phyloP scores from a whole-genome alignment of 306 rosid genomes.

The Begonia masoniana region DNA sequence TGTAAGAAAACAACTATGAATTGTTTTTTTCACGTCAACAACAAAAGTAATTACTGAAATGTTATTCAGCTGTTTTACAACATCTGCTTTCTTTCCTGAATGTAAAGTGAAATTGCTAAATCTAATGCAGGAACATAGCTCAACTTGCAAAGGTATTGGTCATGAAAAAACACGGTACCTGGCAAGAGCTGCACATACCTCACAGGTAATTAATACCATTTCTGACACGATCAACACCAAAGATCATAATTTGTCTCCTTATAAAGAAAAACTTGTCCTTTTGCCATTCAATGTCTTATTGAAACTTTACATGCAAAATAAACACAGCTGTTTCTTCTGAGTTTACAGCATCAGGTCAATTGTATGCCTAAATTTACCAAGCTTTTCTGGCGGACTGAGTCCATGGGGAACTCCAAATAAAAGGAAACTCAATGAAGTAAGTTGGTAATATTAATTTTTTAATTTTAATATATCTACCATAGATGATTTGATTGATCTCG shows the following conservation, averaged over 20 bases:
- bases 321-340: slow-evolving; percentile 2
- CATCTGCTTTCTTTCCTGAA: too few relatives aligned
- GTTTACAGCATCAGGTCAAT: slow-evolving; percentile 75
- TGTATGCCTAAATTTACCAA: slow-evolving; percentile 88
- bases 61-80: too few relatives aligned
- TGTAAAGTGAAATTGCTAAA: not conserved
- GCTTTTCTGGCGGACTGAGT: slow-evolving; percentile 94
- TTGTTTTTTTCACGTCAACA: too few relatives aligned
- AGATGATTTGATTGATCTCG: slow-evolving; percentile 1
- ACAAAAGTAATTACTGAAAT: too few relatives aligned
- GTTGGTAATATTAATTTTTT: not conserved
- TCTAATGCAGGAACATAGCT: slow-evolving; percentile 50
- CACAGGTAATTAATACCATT: slow-evolving; percentile 33
- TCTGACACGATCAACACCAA: not conserved
- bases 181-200: slow-evolving; percentile 71
- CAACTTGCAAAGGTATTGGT: slow-evolving; percentile 67
- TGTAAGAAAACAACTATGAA: too few relatives aligned
- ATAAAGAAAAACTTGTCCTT: too few relatives aligned
- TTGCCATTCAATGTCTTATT: too few relatives aligned
- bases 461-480: not conserved
- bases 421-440: slow-evolving; percentile 34
- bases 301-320: too few relatives aligned
- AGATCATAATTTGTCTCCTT: too few relatives aligned
- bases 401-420: slow-evolving; percentile 87
- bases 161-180: slow-evolving; percentile 39